Base-by-base conservation (phyloP, 1,284 basidiomycete species). In the Cystobasidiaceae sp. region DNA sequence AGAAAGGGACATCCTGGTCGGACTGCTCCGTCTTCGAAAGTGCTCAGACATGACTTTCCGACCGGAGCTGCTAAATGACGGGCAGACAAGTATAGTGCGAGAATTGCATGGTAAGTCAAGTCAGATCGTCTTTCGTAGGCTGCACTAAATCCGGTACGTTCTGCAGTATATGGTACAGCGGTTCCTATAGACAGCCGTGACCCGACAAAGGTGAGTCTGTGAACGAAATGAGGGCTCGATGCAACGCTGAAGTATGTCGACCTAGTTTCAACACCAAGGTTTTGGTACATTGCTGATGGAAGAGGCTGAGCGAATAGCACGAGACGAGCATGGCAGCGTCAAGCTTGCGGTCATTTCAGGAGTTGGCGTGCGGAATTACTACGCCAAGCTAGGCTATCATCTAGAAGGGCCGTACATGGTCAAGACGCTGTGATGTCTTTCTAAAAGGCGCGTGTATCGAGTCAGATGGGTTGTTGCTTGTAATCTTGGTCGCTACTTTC, bases 211-310 rank as follows among this genome's bases (percentile, higher is more conserved):
- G 69, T 70, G 13, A 62, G 62, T 57, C n/a, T 48, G 11, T 19
- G 1, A 39, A 37, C 27, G 13, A 30, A 4, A 2, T 17, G 2
- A 17, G 7, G 25, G 9, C 25, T 13, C 6, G 27, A 25, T 17
- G 39, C 9, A 6, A 21, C n/a, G 51, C 60, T 63, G 4, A 63
- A n/a, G 15, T 13, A 43, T 5, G 7, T 15, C 7, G 54, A 19
- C 41, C 33, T 62, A 71, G 78, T 97, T 97, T 81, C 93, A 97
- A 76, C 93, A 97, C 78, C 90, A 93, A 83, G 96, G 96, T 8
- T 97, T 98, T 75, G 96, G 96, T 21, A 97, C 93, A 27, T 77
- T 98, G 67, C 79, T 99, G 67, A 99, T 99, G 96, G 96, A 99
- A 77, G 94, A 98, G 80, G 96, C 96, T 0, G 96, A 98, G 78